Conservation (phyloP, 2,329 filamentous ascomycete species). For the Juglanconis juglandina region DNA sequence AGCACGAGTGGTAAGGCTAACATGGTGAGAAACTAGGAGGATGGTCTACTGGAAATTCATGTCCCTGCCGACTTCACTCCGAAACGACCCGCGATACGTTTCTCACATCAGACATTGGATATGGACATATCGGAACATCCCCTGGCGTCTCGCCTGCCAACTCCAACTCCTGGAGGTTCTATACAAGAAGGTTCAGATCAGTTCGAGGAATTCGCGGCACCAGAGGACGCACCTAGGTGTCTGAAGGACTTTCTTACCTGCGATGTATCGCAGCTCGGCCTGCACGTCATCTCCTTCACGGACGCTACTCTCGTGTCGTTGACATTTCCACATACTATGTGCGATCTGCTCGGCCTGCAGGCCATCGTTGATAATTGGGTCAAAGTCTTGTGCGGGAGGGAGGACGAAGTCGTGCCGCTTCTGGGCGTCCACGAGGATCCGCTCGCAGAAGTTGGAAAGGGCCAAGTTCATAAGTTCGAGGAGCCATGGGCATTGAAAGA, state of each 20-base stretch:
- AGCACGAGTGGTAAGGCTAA: not conserved
- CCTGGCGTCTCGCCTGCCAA: constrained; percentile 35
- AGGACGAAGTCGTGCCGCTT: constrained; percentile 37
- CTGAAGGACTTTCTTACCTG: constrained; percentile 37
- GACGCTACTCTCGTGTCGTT: constrained; percentile 49
- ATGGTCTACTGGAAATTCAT: constrained; percentile 30
- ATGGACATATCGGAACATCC: constrained; percentile 39
- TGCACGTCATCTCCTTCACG: constrained; percentile 46
- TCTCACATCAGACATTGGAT: constrained; percentile 33
- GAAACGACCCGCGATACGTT: constrained; percentile 37
- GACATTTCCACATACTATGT: constrained; percentile 44
- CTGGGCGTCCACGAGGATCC: constrained; percentile 34
- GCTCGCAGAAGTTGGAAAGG: constrained; percentile 25
- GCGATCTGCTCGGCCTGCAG: constrained; percentile 42
- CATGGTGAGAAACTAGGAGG: not conserved
- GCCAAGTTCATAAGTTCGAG: constrained; percentile 18
- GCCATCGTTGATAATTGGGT: constrained; percentile 45
- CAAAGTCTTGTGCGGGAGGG: constrained; percentile 39
- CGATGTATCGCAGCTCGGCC: constrained; percentile 43
- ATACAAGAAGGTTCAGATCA: constrained; percentile 26
- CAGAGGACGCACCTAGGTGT: constrained; percentile 24
- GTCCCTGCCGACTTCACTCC: constrained; percentile 28
- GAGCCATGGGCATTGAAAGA: constrained; percentile 27
- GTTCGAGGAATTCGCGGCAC: constrained; percentile 25
- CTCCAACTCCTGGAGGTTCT: constrained; percentile 26